phyloP scores from a whole-genome alignment of 108 stramenopile species.

The Cyclotella atomus region DNA sequence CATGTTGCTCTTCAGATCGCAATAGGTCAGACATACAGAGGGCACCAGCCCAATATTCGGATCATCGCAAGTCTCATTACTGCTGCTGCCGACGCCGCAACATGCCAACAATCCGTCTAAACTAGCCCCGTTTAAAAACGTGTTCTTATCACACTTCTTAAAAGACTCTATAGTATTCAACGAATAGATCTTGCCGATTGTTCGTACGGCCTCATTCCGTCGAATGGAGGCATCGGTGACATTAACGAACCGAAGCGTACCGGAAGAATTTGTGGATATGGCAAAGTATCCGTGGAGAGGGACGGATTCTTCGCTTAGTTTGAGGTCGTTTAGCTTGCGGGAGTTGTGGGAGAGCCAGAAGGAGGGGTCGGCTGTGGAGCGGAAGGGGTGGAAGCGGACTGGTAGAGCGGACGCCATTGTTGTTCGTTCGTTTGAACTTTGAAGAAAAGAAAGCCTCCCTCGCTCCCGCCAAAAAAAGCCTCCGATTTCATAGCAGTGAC shows the following conservation, averaged over 20 bases:
- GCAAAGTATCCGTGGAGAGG: constrained; percentile 55
- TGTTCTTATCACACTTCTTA: constrained; percentile 76
- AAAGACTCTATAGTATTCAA: constrained; percentile 82
- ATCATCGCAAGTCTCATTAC: constrained; percentile 11
- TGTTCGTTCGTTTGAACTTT: background rate
- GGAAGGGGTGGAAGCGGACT: constrained; percentile 80
- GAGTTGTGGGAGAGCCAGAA: constrained; percentile 85
- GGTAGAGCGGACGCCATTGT: constrained; percentile 17
- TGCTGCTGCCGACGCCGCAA: constrained; percentile 22
- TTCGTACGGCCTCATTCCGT: constrained; percentile 36
- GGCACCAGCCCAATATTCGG: constrained; percentile 40
- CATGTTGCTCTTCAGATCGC: constrained; percentile 82
- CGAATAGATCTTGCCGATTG: constrained; percentile 48
- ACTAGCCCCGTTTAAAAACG: constrained; percentile 55
- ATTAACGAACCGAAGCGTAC: constrained; percentile 59
- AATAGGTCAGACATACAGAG: constrained; percentile 59
- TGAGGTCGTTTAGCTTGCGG: constrained; percentile 71
- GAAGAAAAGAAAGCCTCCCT: background rate
- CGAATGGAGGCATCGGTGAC: constrained; percentile 21
- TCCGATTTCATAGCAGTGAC: too few relatives aligned
- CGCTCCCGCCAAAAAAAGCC: too few relatives aligned
- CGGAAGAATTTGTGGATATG: constrained; percentile 4
- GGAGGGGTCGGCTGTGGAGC: constrained; percentile 77
- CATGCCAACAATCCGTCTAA: constrained; percentile 34
- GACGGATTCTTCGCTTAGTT: constrained; percentile 71